Base-by-base conservation (phyloP, 495 filamentous ascomycete genomes). In the Xylaria flabelliformis region DNA sequence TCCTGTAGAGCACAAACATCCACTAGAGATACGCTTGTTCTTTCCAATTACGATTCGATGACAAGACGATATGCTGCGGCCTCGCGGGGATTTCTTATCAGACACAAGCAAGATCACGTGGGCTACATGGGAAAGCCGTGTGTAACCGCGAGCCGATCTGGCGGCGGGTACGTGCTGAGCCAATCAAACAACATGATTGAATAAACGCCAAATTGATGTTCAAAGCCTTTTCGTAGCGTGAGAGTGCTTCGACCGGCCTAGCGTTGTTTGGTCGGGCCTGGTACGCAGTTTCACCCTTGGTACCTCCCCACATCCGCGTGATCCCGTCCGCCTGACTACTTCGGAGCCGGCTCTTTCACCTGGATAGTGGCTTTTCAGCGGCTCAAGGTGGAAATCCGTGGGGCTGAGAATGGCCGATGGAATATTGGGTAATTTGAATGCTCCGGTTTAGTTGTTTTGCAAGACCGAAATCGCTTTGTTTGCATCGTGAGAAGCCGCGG, bases 11-110 rank as follows among this genome's bases (percentile, higher is more conserved):
- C 71, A 66, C 70, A 41, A 73, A 42, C 59, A 67, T 67, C 71
- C 70, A 72, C 74, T 44, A 56, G 56, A 56, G 56, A 46, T 68
- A 73, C 39, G 62, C 48, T 71, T 72, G 69, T 59, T 69, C 34
- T 68, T 79, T 72, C 75, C 74, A 75, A 76, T 79, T 76, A 76
- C 70, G 73, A 75, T 70, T 74, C 73, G 70, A 78, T 73, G 77
- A 72, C 74, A 76, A 46, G 59, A 51, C 63, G 71, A 78, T 71
- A 72, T 64, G 69, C 70, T 64, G 75, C 59, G 64, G 34, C 74
- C 63, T 73, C 72, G 71, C 72, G 67, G 68, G 70, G 42, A 67
- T 67, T 51, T 72, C 77, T 79, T 79, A 79, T 79, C 77, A 29
- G 71, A 46, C 46, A 64, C 46, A 68, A 26, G 24, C 24, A 39